Evolutionary conservation across 768 basidiomycete species (phyloP).

Genomic region (Hericium coralloides): DNA sequence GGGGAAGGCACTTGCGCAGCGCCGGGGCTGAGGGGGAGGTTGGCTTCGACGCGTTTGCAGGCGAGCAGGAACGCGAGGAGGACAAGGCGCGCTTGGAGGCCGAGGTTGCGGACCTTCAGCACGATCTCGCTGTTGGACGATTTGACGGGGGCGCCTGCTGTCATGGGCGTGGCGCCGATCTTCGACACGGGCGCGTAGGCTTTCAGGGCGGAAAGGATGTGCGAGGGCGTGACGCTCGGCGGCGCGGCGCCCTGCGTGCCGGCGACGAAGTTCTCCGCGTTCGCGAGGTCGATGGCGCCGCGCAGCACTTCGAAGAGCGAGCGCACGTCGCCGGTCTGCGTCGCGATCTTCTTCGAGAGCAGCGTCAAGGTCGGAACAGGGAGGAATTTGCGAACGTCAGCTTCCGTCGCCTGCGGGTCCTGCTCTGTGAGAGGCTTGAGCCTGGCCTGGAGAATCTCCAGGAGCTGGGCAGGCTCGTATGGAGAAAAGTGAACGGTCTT

Average conservation of each 20-base stretch:
- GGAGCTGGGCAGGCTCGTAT: constrained; percentile 65
- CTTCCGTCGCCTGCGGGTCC: constrained; percentile 13
- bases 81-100: constrained; percentile 65
- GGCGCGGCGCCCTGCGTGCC: constrained; percentile 16
- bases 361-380: constrained; percentile 56
- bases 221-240: constrained; percentile 48
- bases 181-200: constrained; percentile 38
- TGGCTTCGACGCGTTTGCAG: constrained; percentile 49
- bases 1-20: constrained; percentile 16
- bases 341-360: constrained; percentile 72
- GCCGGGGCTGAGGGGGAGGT: constrained; percentile 38
- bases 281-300: constrained; percentile 65
- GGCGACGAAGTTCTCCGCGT: constrained; percentile 14
- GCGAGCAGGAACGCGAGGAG: constrained; percentile 59
- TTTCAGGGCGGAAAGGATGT: constrained; percentile 70
- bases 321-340: constrained; percentile 77
- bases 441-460: constrained; percentile 57
- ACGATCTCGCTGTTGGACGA: constrained; percentile 48
- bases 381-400: constrained; percentile 42
- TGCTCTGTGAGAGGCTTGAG: constrained; percentile 39
- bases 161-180: constrained; percentile 28
- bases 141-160: constrained; percentile 12
- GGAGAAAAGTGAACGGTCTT: constrained; percentile 74
- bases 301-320: constrained; percentile 74
- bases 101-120: constrained; percentile 56